phyloP scores from a whole-genome alignment of 2,329 filamentous ascomycete genomes.

The Aschersonia sp. region DNA sequence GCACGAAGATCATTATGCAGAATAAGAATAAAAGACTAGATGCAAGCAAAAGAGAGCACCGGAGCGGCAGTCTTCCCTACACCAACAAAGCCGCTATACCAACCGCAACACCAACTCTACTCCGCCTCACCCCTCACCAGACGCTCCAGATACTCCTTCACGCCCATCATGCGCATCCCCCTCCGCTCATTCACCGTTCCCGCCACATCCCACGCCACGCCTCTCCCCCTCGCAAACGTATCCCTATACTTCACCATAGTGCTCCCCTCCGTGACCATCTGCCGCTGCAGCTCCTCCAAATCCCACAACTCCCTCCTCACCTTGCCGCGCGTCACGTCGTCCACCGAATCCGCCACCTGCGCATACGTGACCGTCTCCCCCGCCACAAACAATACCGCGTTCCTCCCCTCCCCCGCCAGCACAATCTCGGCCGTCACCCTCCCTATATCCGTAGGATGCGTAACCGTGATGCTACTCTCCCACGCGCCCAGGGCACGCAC shows the following conservation, averaged over 20 bases:
- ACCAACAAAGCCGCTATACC: no score
- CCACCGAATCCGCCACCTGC: constrained; percentile 36
- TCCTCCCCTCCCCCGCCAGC: constrained; percentile 16
- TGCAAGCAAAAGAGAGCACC: no score
- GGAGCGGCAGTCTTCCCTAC: no score
- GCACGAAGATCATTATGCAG: no score
- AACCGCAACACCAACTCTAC: no score
- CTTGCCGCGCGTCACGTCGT: constrained; percentile 19
- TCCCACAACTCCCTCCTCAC: constrained; percentile 37
- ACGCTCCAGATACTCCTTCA: constrained; percentile 22
- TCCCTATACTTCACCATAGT: constrained; percentile 43
- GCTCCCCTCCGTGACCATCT: constrained; percentile 28
- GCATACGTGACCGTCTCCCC: constrained; percentile 49
- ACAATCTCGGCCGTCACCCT: constrained; percentile 41
- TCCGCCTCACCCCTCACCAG: no score
- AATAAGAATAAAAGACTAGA: no score
- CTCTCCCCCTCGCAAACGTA: constrained; percentile 43
- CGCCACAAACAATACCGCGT: constrained; percentile 39
- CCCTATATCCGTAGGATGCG: constrained; percentile 50
- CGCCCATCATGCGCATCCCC: constrained; percentile 27
- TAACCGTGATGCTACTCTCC: constrained; percentile 48
- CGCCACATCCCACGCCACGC: constrained; percentile 42
- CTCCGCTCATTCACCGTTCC: constrained; percentile 37
- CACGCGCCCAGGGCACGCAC: constrained; percentile 45
- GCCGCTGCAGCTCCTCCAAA: constrained; percentile 24